Evolutionary conservation across 148 eudicot genomes (phyloP).

Genomic region (Euryodendron excelsum): DNA sequence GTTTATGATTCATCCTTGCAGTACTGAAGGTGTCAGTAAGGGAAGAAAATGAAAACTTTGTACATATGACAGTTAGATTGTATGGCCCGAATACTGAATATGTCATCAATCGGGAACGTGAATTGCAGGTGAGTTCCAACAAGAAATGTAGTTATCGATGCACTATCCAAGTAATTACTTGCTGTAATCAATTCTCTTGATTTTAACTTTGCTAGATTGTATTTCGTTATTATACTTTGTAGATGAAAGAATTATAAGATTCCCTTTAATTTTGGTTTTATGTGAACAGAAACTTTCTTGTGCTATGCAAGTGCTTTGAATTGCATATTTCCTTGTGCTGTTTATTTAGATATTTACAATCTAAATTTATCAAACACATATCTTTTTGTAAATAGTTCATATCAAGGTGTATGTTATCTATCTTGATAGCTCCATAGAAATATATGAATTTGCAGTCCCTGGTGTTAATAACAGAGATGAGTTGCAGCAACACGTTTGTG

Average conservation of each 20-base stretch:
- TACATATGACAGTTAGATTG: conserved; percentile 61
- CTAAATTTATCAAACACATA: too few species aligned
- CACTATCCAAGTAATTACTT: not conserved
- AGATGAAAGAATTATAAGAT: not conserved
- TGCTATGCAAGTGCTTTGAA: not conserved
- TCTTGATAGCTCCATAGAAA: too few species aligned
- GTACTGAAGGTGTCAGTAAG: conserved; percentile 84
- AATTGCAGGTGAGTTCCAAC: conserved; percentile 61
- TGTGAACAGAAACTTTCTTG: not conserved
- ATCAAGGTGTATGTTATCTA: too few species aligned
- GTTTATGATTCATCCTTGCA: conserved; percentile 30
- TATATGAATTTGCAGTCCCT: too few species aligned
- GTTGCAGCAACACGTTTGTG: too few species aligned
- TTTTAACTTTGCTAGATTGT: not conserved
- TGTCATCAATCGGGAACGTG: conserved; percentile 87
- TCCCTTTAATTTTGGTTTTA: not conserved
- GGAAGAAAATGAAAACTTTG: conserved; percentile 53
- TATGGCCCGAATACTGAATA: conserved; percentile 97
- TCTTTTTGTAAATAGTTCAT: too few species aligned
- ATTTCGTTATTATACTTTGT: not conserved
- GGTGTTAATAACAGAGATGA: too few species aligned
- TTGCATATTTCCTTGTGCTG: not conserved
- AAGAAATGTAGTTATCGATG: not conserved
- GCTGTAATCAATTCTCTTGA: not conserved
- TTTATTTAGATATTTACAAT: not conserved